phyloP scores from a whole-genome alignment of 2,329 filamentous ascomycete genomes.

The Atkinsonella hypoxylon region DNA sequence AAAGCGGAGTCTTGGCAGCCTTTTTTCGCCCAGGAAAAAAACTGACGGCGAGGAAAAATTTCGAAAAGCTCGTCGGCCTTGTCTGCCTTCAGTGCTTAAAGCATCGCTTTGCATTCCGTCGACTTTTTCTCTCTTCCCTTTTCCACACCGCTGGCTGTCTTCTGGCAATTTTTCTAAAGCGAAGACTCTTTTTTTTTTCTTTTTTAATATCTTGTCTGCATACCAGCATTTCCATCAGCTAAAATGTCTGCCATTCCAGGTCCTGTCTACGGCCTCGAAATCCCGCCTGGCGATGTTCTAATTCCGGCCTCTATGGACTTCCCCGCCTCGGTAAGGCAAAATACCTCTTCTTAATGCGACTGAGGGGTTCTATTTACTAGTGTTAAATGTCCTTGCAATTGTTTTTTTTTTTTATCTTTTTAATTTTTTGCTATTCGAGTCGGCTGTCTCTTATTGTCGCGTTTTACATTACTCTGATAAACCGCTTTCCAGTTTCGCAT shows the following conservation, averaged over 20 bases:
- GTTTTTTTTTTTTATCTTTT: not conserved
- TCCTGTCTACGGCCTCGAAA: conserved; percentile 83
- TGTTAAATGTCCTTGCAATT: not conserved
- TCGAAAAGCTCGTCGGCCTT: conserved; percentile 12
- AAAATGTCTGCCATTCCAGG: conserved; percentile 52
- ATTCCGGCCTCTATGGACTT: conserved; percentile 69
- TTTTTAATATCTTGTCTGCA: not conserved
- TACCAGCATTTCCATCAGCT: conserved; percentile 2
- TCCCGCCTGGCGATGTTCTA: conserved; percentile 73
- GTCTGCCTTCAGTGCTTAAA: conserved; percentile 1
- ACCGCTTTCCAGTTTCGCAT: conserved; percentile 66
- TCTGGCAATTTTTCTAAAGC: not conserved
- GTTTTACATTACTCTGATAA: conserved; percentile 15
- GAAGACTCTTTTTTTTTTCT: not conserved
- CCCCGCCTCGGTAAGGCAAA: conserved; percentile 64
- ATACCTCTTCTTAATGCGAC: not conserved
- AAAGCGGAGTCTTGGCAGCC: conserved; percentile 7
- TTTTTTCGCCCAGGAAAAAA: conserved; percentile 6
- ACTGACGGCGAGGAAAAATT: conserved; percentile 19
- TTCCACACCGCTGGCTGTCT: not conserved
- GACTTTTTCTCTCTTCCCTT: not conserved
- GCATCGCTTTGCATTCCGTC: not conserved
- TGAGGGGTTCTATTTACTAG: not conserved
- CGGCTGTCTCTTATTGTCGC: not conserved
- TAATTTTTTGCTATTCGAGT: not conserved